A percentile compares a stretch with the other conserved stretches of the same genome.
phyloP scores from a whole-genome alignment of 768 basidiomycete species.

The Pleurotus eryngii region DNA sequence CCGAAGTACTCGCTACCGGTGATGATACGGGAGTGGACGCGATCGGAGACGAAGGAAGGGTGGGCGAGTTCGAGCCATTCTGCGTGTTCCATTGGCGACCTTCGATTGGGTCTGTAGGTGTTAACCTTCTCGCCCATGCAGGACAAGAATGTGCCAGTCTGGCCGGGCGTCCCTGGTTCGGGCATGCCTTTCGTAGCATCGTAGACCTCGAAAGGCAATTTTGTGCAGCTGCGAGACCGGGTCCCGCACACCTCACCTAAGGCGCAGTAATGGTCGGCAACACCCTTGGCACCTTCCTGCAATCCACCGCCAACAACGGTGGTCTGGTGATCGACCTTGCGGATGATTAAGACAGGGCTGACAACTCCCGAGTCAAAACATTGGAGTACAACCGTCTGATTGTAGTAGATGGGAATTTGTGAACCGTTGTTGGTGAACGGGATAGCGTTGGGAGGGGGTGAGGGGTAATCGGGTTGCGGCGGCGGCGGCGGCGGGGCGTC shows the following conservation, averaged over 20 bases:
- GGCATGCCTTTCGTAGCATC: constrained; percentile 67
- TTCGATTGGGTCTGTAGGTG: constrained; percentile 81
- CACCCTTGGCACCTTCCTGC: constrained; percentile 82
- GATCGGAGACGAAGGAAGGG: constrained; percentile 67
- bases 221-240: constrained; percentile 96
- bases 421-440: constrained; percentile 79
- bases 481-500: constrained; percentile 79
- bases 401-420: constrained; percentile 92
- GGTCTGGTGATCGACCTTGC: constrained; percentile 89
- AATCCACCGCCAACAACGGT: constrained; percentile 89
- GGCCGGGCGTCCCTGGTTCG: constrained; percentile 74
- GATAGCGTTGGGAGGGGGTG: constrained; percentile 88
- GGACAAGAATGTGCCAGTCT: constrained; percentile 79
- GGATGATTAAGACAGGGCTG: constrained; percentile 89
- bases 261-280: constrained; percentile 78
- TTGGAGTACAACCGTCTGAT: constrained; percentile 92
- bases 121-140: constrained; percentile 95
- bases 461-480: constrained; percentile 86
- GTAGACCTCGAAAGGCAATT: constrained; percentile 89
- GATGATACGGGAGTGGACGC: constrained; percentile 59
- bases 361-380: constrained; percentile 96
- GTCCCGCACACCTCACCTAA: constrained; percentile 90
- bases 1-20: constrained; percentile 65
- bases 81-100: constrained; percentile 73
- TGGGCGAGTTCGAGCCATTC: constrained; percentile 49